Percentiles rank a stretch among this genome's conserved stretches.
Evolutionary conservation across 257 asterid genomes (phyloP).

Genomic region (Voacanga thouarsii): DNA sequence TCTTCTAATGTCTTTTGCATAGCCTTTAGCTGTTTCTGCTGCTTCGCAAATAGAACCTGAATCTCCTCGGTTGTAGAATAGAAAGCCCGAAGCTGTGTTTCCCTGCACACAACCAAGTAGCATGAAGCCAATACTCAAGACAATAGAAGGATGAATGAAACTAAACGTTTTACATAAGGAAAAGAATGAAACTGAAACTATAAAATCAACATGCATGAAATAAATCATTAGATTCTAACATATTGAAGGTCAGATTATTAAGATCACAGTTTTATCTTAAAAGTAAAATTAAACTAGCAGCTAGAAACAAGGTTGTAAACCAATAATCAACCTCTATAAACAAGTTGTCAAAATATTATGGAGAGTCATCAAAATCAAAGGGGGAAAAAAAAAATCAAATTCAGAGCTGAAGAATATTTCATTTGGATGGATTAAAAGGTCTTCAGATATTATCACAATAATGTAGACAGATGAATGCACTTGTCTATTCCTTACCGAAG

Average conservation of each 20-base stretch:
- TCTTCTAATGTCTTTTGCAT: constrained; percentile 97
- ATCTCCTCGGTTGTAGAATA: constrained; percentile 98
- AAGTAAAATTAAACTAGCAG: not conserved
- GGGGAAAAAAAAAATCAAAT: not conserved
- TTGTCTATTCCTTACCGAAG: constrained; percentile 63
- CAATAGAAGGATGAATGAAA: not conserved
- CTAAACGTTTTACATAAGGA: not conserved
- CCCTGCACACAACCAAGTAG: constrained; percentile 48
- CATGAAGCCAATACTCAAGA: not conserved
- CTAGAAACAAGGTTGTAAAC: not conserved
- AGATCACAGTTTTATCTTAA: not conserved
- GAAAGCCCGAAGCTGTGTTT: constrained; percentile 96
- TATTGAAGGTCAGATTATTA: not conserved
- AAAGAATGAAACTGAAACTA: not conserved
- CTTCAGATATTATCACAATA: not conserved
- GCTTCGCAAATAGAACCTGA: constrained; percentile 68
- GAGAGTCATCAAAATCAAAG: not conserved
- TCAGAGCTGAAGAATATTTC: not conserved
- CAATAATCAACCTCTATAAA: not conserved
- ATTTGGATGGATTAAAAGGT: not conserved
- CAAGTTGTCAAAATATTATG: not conserved
- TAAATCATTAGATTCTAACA: not conserved
- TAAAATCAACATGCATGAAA: not conserved
- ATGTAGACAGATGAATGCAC: constrained; percentile 7
- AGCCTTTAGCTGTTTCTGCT: constrained; percentile 90